Evolutionary conservation across 208 protist species (phyloP).

Genomic region (Porcisia hertigi): DNA sequence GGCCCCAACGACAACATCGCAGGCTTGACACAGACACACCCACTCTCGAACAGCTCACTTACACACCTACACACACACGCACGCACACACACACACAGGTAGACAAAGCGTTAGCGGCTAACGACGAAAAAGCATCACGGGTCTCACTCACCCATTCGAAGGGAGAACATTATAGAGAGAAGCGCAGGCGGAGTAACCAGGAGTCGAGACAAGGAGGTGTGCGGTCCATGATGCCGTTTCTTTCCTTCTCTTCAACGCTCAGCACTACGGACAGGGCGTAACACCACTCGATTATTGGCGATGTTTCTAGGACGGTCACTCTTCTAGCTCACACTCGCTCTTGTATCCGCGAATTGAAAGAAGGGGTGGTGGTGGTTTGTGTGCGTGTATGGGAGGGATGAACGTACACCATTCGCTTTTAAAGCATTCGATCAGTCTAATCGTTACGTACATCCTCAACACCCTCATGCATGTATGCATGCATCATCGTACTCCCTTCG

Average conservation of each 20-base stretch:
- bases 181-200: not conserved
- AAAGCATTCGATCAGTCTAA: not conserved
- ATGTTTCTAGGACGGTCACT: not conserved
- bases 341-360: not conserved
- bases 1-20: too few species aligned
- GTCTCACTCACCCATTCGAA: not conserved
- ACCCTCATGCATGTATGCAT: not conserved
- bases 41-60: not conserved
- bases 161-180: not conserved
- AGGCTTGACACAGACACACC: not conserved
- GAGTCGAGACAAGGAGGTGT: not conserved
- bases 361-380: not conserved
- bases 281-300: not conserved
- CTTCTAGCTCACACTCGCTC: not conserved
- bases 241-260: too few species aligned
- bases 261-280: not conserved
- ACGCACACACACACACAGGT: not conserved
- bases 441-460: not conserved
- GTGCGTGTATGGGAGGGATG: not conserved
- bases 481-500: not conserved
- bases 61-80: not conserved
- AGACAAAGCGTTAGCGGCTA: not conserved
- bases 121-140: not conserved
- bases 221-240: not conserved
- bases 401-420: not conserved